phyloP scores from a whole-genome alignment of 1,139 yeast genomes.

The Yamadazyma kanchanaburiensis region DNA sequence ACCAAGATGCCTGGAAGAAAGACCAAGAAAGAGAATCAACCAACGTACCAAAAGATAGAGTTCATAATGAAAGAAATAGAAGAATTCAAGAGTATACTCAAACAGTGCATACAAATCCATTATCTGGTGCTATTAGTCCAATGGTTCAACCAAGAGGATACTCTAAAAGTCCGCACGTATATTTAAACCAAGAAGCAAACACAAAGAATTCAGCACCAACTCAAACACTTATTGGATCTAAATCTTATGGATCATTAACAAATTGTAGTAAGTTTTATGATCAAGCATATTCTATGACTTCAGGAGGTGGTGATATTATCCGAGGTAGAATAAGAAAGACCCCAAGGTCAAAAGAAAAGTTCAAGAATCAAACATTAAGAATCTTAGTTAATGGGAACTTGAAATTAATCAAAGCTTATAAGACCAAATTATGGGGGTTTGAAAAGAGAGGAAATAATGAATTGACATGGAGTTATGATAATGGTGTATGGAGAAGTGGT shows the following conservation, averaged over 20 bases:
- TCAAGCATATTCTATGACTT: slow-evolving; percentile 11
- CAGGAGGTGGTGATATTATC: slow-evolving; percentile 47
- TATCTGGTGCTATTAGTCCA: slow-evolving; percentile 15
- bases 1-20: slow-evolving; percentile 37
- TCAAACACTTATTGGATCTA: slow-evolving; percentile 26
- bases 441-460: slow-evolving; percentile 64
- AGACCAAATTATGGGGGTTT: slow-evolving; percentile 87
- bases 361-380: slow-evolving; percentile 61
- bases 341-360: slow-evolving; percentile 39
- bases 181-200: slow-evolving; percentile 28
- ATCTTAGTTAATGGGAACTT: slow-evolving; percentile 60
- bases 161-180: slow-evolving; percentile 33
- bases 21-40: slow-evolving; percentile 30
- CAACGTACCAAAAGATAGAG: slow-evolving; percentile 21
- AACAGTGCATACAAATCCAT: slow-evolving; percentile 22
- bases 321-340: slow-evolving; percentile 62
- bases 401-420: slow-evolving; percentile 55
- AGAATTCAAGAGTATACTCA: slow-evolving; percentile 40
- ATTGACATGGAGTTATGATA: slow-evolving; percentile 56
- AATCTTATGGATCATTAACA: slow-evolving; percentile 33
- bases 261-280: slow-evolving; percentile 13
- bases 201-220: slow-evolving; percentile 36
- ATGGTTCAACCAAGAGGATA: slow-evolving; percentile 24
- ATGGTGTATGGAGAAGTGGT: slow-evolving; percentile 82
- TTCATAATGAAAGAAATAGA: slow-evolving; percentile 33